These are phyloP conservation scores for Penicillium mononematosum DNA, from an alignment of 495 filamentous ascomycete genomes.

Conservation along the genomic window DNA sequence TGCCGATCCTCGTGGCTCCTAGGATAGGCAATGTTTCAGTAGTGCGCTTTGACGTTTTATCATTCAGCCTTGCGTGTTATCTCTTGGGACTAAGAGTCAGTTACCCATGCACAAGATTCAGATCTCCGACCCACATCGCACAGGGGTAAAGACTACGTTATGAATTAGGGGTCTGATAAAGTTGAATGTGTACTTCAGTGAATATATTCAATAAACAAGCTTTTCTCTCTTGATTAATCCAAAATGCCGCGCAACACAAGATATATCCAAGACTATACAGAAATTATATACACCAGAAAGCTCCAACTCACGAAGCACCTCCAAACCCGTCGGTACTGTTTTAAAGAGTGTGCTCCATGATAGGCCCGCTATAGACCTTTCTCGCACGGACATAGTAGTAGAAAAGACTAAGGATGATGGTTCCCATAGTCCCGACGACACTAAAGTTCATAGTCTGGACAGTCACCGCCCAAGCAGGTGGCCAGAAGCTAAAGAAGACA, in stretches of 20 bases:
- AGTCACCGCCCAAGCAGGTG: conserved; percentile 31
- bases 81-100: no score
- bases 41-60: not conserved
- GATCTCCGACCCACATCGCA: not conserved
- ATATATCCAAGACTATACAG: not conserved
- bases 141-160: not conserved
- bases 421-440: conserved; percentile 40
- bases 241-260: not conserved
- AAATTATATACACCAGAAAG: not conserved
- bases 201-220: conserved; percentile 1
- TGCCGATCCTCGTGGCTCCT: not conserved
- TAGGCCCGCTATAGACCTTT: conserved; percentile 46
- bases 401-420: conserved; percentile 42
- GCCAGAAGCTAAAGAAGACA: conserved; percentile 56
- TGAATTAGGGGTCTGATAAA: not conserved
- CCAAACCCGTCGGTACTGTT: not conserved
- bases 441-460: conserved; percentile 48
- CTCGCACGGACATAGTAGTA: conserved; percentile 48
- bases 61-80: not conserved
- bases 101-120: not conserved
- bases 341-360: conserved; percentile 34
- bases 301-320: not conserved
- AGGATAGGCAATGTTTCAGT: no score
- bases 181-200: not conserved
- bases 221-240: not conserved